Evolutionary conservation across 2,329 filamentous ascomycete species (phyloP).

Genomic region (Cladosporium sp.): DNA sequence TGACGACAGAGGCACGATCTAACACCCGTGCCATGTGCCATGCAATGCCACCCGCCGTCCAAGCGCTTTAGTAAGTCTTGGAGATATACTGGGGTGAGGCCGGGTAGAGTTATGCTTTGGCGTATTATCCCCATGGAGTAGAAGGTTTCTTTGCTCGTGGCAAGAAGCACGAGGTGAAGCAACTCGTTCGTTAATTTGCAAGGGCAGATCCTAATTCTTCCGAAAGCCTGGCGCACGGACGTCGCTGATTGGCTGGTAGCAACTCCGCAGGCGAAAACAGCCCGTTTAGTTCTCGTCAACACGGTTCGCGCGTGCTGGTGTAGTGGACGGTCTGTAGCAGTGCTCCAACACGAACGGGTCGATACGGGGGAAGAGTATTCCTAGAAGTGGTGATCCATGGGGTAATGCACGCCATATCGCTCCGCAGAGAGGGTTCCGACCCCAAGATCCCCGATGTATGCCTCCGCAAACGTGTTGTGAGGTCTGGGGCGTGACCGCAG

Average conservation of each 20-base stretch:
- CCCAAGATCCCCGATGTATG: constrained; percentile 15
- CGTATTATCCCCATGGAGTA: constrained; percentile 8
- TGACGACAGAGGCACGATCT: not conserved
- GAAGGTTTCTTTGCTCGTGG: constrained; percentile 9
- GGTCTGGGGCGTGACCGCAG: not conserved
- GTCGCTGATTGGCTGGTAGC: not conserved
- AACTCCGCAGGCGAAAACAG: not conserved
- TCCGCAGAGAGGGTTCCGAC: constrained; percentile 12
- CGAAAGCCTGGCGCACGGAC: not conserved
- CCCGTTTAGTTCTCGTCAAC: constrained; percentile 2
- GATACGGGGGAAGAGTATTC: constrained; percentile 11
- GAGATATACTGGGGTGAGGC: not conserved
- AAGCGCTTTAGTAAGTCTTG: constrained; percentile 6
- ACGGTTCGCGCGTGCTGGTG: not conserved
- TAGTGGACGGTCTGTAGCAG: not conserved
- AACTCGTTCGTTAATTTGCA: constrained; percentile 1
- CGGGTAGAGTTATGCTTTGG: not conserved
- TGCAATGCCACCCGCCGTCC: constrained; percentile 1
- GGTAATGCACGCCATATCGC: constrained; percentile 14
- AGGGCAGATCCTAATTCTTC: constrained; percentile 4
- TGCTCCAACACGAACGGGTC: constrained; percentile 14
- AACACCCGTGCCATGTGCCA: not conserved
- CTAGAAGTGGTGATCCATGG: constrained; percentile 11
- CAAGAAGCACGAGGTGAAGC: constrained; percentile 2
- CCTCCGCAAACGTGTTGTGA: constrained; percentile 17